phyloP scores from a whole-genome alignment of 2,329 filamentous ascomycete species.

The Apiospora kogelbergensis region DNA sequence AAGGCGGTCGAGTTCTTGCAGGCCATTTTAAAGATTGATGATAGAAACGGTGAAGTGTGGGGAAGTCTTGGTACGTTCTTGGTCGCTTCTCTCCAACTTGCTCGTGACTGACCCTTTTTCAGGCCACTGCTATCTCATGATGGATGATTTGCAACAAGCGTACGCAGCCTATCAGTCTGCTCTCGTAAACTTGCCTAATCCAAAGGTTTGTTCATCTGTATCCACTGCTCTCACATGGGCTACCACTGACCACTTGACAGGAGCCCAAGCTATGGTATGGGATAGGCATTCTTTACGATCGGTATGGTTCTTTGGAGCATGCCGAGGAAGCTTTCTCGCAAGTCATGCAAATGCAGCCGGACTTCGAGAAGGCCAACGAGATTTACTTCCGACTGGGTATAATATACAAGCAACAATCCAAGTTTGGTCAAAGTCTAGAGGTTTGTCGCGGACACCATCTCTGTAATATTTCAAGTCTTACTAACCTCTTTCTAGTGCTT shows the following conservation, averaged over 20 bases:
- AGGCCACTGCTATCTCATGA: slow-evolving; percentile 99
- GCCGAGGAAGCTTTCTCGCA: slow-evolving; percentile 98
- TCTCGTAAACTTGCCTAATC: slow-evolving; percentile 86
- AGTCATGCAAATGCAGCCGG: slow-evolving; percentile 97
- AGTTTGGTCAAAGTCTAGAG: slow-evolving; percentile 88
- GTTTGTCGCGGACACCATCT: slow-evolving; percentile 49
- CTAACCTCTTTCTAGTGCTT: slow-evolving; percentile 70
- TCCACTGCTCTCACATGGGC: not conserved
- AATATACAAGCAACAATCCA: slow-evolving; percentile 98
- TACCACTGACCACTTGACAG: slow-evolving; percentile 41
- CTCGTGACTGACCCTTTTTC: slow-evolving; percentile 24
- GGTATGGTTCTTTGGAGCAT: slow-evolving; percentile 94
- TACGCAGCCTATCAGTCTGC: slow-evolving; percentile 97
- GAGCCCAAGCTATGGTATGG: slow-evolving; percentile 99
- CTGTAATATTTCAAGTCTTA: slow-evolving; percentile 24
- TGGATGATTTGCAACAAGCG: slow-evolving; percentile 95
- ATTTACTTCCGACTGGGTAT: slow-evolving; percentile 99
- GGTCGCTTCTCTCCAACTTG: not conserved
- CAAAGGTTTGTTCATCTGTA: slow-evolving; percentile 65
- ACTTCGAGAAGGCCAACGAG: slow-evolving; percentile 98
- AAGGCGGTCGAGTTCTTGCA: slow-evolving; percentile 93
- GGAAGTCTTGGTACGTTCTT: slow-evolving; percentile 75
- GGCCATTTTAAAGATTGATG: slow-evolving; percentile 86
- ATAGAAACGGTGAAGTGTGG: slow-evolving; percentile 91
- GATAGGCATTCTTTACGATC: slow-evolving; percentile 94